phyloP scores from a whole-genome alignment of 108 stramenopile genomes.

The Nitzschia palea region DNA sequence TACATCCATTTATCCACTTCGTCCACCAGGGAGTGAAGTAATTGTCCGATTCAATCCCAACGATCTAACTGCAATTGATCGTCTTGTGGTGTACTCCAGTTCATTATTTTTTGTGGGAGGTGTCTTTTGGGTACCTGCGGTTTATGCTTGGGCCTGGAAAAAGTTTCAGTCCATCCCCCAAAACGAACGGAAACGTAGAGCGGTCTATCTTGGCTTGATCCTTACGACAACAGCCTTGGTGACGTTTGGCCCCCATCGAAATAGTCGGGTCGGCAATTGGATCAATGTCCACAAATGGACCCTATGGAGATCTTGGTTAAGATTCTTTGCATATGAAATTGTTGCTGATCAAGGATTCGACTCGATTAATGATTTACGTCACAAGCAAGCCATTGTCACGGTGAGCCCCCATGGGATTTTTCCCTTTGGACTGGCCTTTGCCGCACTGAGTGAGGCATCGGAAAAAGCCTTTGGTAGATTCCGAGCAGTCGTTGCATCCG shows the following conservation, averaged over 20 bases:
- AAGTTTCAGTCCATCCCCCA: slow-evolving; percentile 23
- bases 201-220: slow-evolving; percentile 34
- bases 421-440: slow-evolving; percentile 87
- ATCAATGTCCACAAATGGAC: slow-evolving; percentile 65
- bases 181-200: slow-evolving; percentile 19
- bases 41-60: slow-evolving; percentile 21
- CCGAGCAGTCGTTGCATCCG: slow-evolving; percentile 81
- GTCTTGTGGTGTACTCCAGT: slow-evolving; percentile 22
- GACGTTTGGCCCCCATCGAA: slow-evolving; percentile 71
- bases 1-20: slow-evolving; percentile 38
- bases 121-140: slow-evolving; percentile 50
- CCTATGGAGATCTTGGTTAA: slow-evolving; percentile 79
- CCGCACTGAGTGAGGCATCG: slow-evolving; percentile 52
- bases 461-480: slow-evolving; percentile 64
- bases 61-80: slow-evolving; percentile 33
- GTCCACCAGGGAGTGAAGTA: slow-evolving; percentile 34
- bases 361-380: slow-evolving; percentile 27
- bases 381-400: slow-evolving; percentile 73
- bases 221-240: slow-evolving; percentile 19
- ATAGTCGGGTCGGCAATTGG: slow-evolving; percentile 40
- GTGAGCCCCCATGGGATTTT: slow-evolving; percentile 93
- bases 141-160: slow-evolving; percentile 23
- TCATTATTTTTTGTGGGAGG: slow-evolving; percentile 48
- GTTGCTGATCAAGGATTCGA: slow-evolving; percentile 45
- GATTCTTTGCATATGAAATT: slow-evolving; percentile 75